These are phyloP conservation scores for Hymenoscyphus infarciens DNA, from an alignment of 2,329 filamentous ascomycete species.

Conservation along the genomic window DNA sequence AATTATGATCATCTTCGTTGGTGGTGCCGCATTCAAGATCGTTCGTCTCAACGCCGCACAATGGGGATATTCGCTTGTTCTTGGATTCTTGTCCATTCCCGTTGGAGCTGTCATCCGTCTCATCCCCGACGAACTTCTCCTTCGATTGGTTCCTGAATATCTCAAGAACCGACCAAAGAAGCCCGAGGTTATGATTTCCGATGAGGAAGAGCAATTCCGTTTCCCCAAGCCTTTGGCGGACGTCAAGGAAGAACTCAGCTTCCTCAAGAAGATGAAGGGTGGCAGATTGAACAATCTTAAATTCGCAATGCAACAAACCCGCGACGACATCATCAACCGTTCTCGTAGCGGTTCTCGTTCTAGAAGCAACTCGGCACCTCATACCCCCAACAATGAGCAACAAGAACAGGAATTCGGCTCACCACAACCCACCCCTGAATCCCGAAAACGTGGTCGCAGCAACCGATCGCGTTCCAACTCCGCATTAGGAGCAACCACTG, in stretches of 20 bases:
- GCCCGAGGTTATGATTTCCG: conserved; percentile 53
- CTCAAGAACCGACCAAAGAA: conserved; percentile 31
- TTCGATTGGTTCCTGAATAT: conserved; percentile 31
- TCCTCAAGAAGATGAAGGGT: conserved; percentile 76
- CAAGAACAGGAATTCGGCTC: conserved; percentile 50
- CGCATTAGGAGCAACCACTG: conserved; percentile 68
- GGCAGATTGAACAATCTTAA: conserved; percentile 78
- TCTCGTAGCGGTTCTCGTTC: conserved; percentile 61
- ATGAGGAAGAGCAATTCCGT: conserved; percentile 60
- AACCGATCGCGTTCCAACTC: conserved; percentile 62
- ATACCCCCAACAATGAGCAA: conserved; percentile 54
- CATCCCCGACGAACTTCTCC: conserved; percentile 62
- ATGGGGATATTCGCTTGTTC: conserved; percentile 83
- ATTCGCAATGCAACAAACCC: conserved; percentile 73
- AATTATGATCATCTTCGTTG: conserved; percentile 84
- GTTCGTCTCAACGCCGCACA: conserved; percentile 64
- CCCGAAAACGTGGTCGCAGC: conserved; percentile 63
- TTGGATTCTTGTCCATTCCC: conserved; percentile 81
- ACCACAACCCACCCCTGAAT: conserved; percentile 53
- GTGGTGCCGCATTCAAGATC: conserved; percentile 69
- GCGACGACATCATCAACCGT: conserved; percentile 61
- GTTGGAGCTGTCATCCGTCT: conserved; percentile 77
- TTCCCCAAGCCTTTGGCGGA: conserved; percentile 72
- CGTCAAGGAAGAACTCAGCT: conserved; percentile 75
- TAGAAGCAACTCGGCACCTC: conserved; percentile 60